Percentiles rank a stretch among this genome's conserved stretches.
These are phyloP conservation scores for Candida sanyaensis DNA, from an alignment of 1,139 yeast species.

Conservation along the genomic window DNA sequence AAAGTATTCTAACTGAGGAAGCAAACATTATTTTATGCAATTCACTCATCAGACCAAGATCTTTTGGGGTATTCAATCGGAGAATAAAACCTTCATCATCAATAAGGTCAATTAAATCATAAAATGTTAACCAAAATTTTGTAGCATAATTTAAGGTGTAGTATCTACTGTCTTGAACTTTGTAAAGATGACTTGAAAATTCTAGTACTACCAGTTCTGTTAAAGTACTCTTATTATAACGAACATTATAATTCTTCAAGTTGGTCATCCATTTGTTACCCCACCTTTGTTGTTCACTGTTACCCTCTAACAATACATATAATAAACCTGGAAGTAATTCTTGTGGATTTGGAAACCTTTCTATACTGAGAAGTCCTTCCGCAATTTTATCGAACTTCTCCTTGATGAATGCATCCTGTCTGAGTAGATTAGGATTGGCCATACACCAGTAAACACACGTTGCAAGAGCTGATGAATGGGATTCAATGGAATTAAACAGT, in stretches of 20 bases:
- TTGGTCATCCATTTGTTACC: slow-evolving; percentile 21
- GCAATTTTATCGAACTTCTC: slow-evolving; percentile 24
- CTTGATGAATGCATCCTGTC: slow-evolving; percentile 29
- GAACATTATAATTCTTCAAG: slow-evolving; percentile 6
- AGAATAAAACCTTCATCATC: slow-evolving; percentile 40
- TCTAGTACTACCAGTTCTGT: slow-evolving; percentile 52
- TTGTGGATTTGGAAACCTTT: slow-evolving; percentile 12
- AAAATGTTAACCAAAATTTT: slow-evolving; percentile 55
- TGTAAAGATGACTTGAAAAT: slow-evolving; percentile 49
- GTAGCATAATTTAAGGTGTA: slow-evolving; percentile 46
- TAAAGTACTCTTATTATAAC: slow-evolving; percentile 15
- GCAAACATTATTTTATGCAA: slow-evolving; percentile 39
- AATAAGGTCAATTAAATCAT: slow-evolving; percentile 38
- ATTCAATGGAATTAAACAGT: neutral
- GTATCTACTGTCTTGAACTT: slow-evolving; percentile 52
- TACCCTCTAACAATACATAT: slow-evolving; percentile 55
- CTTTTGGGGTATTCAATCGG: slow-evolving; percentile 44
- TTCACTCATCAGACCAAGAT: slow-evolving; percentile 43
- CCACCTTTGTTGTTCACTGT: slow-evolving; percentile 38
- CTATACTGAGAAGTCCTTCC: slow-evolving; percentile 21
- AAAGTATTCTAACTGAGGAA: slow-evolving; percentile 48
- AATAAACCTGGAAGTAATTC: slow-evolving; percentile 49
- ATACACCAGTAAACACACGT: slow-evolving; percentile 13
- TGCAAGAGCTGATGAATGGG: neutral
- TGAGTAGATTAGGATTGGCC: slow-evolving; percentile 42